Conservation (phyloP, 148 eudicot species). For the Pouteria glomerata region DNA sequence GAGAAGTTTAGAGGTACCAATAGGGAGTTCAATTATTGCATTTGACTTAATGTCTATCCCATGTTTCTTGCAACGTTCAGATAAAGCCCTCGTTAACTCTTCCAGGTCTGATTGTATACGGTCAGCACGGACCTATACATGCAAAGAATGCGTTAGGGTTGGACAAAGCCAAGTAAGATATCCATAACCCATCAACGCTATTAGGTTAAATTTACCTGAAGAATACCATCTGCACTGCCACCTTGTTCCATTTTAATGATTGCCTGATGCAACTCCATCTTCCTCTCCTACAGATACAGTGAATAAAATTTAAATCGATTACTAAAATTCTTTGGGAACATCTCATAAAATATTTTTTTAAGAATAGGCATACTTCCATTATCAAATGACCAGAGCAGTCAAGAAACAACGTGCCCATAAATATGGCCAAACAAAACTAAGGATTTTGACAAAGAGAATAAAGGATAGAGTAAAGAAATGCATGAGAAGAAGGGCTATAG, state of each 20-base stretch:
- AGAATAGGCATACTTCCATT: background rate
- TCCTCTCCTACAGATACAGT: conserved; percentile 55
- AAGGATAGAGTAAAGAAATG: background rate
- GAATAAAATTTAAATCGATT: conserved; percentile 11
- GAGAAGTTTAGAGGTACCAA: conserved; percentile 34
- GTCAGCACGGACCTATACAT: conserved; percentile 84
- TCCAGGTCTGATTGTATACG: conserved; percentile 90
- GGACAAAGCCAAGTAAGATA: background rate
- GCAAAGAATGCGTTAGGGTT: background rate
- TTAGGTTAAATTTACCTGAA: conserved; percentile 59
- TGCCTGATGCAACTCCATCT: conserved; percentile 85
- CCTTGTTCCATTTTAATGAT: conserved; percentile 93
- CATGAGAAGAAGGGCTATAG: background rate
- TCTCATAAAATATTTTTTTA: background rate
- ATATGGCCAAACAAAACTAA: background rate
- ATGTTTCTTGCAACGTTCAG: conserved; percentile 88
- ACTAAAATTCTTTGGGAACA: background rate
- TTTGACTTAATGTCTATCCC: conserved; percentile 64
- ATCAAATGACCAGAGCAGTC: background rate
- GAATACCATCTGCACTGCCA: conserved; percentile 98
- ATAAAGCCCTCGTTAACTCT: conserved; percentile 76
- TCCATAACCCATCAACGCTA: conserved; percentile 9
- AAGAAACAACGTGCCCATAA: background rate
- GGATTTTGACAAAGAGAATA: background rate
- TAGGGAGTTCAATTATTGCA: conserved; percentile 81